Percentiles rank a stretch among this genome's conserved stretches.
Evolutionary conservation across 306 rosid genomes (phyloP).

Genomic region (Vigna nakashimae): DNA sequence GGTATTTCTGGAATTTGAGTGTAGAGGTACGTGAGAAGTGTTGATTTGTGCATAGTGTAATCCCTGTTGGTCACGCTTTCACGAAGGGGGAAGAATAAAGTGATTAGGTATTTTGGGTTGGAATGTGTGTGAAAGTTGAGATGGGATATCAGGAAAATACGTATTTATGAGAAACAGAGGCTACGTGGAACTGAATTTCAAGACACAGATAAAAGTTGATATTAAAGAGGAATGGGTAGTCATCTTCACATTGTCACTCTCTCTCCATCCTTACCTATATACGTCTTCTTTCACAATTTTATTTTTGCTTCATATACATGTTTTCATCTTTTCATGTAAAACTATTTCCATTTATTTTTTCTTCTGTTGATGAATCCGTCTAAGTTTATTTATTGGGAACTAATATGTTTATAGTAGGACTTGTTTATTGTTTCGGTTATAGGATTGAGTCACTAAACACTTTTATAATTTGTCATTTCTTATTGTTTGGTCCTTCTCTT

Average conservation of each 20-base stretch:
- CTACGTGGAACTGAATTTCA: slow-evolving; percentile 25
- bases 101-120: slow-evolving; percentile 13
- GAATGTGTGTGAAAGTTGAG: neutral
- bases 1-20: neutral
- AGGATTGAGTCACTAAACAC: too few relatives aligned
- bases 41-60: neutral
- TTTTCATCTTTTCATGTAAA: too few relatives aligned
- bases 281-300: too few relatives aligned
- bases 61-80: neutral
- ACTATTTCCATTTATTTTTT: too few relatives aligned
- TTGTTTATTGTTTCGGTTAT: too few relatives aligned
- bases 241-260: neutral
- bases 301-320: too few relatives aligned
- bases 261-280: too few relatives aligned
- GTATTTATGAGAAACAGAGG: neutral
- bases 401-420: too few relatives aligned
- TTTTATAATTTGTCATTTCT: too few relatives aligned
- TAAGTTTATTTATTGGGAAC: too few relatives aligned
- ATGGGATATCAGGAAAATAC: neutral
- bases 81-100: neutral
- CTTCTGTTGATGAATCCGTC: too few relatives aligned
- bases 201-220: neutral
- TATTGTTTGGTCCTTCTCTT: rapidly evolving
- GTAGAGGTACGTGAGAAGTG: neutral
- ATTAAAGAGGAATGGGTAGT: slow-evolving; percentile 14